These are phyloP conservation scores for Fusarium sp. DNA, from an alignment of 2,329 filamentous ascomycete species.

Conservation along the genomic window DNA sequence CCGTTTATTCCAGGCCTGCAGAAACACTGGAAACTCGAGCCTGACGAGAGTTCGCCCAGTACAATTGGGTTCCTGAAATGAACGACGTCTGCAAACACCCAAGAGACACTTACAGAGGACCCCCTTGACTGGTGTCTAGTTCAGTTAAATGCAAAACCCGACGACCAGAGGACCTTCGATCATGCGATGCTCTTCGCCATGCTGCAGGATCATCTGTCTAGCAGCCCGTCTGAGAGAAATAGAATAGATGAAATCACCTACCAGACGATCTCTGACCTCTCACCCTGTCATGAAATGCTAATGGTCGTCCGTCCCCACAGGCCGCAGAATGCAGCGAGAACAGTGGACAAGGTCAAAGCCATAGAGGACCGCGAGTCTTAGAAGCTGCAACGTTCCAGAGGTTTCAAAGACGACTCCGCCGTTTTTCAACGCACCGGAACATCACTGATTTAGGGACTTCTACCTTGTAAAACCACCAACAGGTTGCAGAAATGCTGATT, in stretches of 20 bases:
- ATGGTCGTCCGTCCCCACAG: fast-evolving
- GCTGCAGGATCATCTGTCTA: background rate
- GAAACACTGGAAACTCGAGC: background rate
- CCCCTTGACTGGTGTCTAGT: background rate
- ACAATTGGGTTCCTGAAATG: background rate
- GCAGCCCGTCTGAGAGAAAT: fast-evolving
- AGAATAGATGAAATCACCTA: background rate
- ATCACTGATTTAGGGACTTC: background rate
- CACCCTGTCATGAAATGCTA: background rate
- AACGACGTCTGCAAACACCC: background rate
- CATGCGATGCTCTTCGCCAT: background rate
- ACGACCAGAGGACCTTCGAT: background rate
- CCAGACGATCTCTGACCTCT: background rate
- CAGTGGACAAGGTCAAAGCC: background rate
- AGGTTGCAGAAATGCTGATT: fast-evolving
- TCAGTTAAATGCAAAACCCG: fast-evolving
- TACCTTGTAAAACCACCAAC: background rate
- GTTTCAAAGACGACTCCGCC: background rate
- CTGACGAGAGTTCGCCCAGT: background rate
- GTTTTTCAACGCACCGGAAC: background rate
- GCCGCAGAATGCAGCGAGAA: background rate
- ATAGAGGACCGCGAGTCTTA: background rate
- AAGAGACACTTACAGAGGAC: background rate
- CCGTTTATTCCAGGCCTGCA: background rate
- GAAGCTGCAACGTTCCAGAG: background rate